phyloP scores from a whole-genome alignment of 108 stramenopile genomes.

The Nitzschia sp. region DNA sequence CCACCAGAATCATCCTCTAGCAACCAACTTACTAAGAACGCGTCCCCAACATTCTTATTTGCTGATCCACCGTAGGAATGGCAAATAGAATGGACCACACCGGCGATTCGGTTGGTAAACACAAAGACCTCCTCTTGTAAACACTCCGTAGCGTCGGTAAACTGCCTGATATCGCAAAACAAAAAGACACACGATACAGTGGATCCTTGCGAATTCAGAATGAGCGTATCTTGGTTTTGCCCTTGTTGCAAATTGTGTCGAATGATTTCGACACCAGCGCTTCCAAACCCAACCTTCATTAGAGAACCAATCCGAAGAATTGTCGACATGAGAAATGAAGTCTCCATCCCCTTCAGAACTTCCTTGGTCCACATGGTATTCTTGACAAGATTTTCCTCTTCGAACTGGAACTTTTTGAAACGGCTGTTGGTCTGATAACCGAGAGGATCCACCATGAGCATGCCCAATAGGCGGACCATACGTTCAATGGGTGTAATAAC shows the following conservation, averaged over 20 bases:
- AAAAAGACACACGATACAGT: constrained; percentile 87
- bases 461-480: constrained; percentile 66
- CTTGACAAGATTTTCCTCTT: constrained; percentile 56
- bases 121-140: constrained; percentile 95
- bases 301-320: constrained; percentile 89
- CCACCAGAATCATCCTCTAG: constrained; percentile 43
- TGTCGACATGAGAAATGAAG: constrained; percentile 84
- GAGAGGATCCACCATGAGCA: constrained; percentile 81
- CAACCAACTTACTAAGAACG: constrained; percentile 88
- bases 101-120: constrained; percentile 91
- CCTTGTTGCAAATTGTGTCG: constrained; percentile 79
- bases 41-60: constrained; percentile 96
- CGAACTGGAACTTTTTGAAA: constrained; percentile 59
- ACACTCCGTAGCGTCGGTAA: constrained; percentile 93
- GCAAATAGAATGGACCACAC: constrained; percentile 87
- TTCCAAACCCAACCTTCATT: constrained; percentile 95
- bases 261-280: constrained; percentile 93
- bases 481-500: constrained; percentile 82
- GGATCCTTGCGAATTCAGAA: constrained; percentile 68
- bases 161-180: constrained; percentile 94
- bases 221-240: constrained; percentile 60
- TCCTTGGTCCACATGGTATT: constrained; percentile 68
- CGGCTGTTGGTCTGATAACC: constrained; percentile 72
- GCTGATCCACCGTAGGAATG: constrained; percentile 78
- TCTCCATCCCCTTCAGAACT: constrained; percentile 77